Percentiles rank a stretch among this genome's conserved stretches.
Evolutionary conservation across 2,329 filamentous ascomycete genomes (phyloP).

Genomic region (Colletotrichum plurivorum): DNA sequence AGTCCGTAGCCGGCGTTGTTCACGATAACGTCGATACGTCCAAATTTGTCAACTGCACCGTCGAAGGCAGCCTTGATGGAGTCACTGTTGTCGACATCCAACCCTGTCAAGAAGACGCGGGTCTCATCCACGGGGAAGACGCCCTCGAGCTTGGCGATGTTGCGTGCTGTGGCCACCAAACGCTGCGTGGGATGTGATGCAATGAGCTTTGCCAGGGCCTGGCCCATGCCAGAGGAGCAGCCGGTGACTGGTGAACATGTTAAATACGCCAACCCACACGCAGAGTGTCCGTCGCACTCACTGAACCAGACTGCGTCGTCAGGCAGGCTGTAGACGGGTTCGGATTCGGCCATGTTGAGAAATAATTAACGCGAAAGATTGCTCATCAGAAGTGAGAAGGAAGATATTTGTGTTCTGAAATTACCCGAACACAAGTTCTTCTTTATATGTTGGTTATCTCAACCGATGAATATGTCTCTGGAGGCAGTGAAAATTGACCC

Average conservation of each 20-base stretch:
- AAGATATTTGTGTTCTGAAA: too few relatives aligned
- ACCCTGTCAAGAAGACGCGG: constrained; percentile 63
- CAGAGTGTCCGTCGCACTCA: not conserved
- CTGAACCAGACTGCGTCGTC: constrained; percentile 22
- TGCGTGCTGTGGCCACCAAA: constrained; percentile 62
- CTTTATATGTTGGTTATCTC: too few relatives aligned
- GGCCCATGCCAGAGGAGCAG: constrained; percentile 62
- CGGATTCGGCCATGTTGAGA: not conserved
- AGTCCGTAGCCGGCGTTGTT: constrained; percentile 7
- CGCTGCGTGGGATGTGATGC: constrained; percentile 54
- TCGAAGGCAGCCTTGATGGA: constrained; percentile 51
- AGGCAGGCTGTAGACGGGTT: constrained; percentile 5
- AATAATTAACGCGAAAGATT: not conserved
- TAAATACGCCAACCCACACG: not conserved
- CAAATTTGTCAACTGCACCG: constrained; percentile 49
- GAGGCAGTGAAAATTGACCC: too few relatives aligned
- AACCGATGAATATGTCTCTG: too few relatives aligned
- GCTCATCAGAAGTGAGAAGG: too few relatives aligned
- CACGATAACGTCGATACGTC: constrained; percentile 6
- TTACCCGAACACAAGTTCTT: too few relatives aligned
- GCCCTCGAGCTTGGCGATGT: constrained; percentile 50
- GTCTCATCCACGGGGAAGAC: constrained; percentile 54
- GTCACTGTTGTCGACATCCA: constrained; percentile 68
- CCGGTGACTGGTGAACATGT: constrained; percentile 55
- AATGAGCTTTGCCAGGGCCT: constrained; percentile 54